A percentile compares a stretch with the other conserved stretches of the same genome.
phyloP scores from a whole-genome alignment of 2,329 filamentous ascomycete species.

The Pleoardoris graminearum region DNA sequence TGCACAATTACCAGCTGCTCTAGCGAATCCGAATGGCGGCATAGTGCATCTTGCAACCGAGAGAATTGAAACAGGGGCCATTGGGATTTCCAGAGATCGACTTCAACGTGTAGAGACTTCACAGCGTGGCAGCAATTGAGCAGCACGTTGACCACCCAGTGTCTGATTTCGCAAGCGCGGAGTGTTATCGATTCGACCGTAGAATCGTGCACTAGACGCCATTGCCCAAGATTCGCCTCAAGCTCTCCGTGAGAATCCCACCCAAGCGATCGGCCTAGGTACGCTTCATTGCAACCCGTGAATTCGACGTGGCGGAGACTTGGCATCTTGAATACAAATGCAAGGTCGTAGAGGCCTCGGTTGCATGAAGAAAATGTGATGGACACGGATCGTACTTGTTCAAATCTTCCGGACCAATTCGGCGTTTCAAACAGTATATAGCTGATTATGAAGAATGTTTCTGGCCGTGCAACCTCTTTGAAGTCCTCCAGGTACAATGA shows the following conservation, averaged over 20 bases:
- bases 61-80: background rate
- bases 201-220: background rate
- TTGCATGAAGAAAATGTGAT: background rate
- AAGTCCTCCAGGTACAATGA: background rate
- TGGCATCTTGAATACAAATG: conserved; percentile 4
- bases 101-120: background rate
- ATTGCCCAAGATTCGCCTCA: background rate
- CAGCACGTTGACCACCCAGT: background rate
- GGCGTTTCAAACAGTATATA: background rate
- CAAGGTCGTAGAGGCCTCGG: background rate
- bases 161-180: background rate
- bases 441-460: background rate
- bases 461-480: background rate
- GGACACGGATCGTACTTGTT: background rate
- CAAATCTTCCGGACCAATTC: conserved; percentile 1
- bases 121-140: conserved; percentile 4
- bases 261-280: background rate
- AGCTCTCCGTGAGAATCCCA: background rate
- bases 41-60: conserved; percentile 4
- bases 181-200: background rate
- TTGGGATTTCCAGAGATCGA: background rate
- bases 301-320: conserved; percentile 2
- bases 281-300: background rate
- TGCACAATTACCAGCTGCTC: background rate
- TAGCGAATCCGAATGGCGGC: conserved; percentile 3